Base-by-base conservation (phyloP, 352 stramenopile genomes). In the Albugo laibachii region DNA sequence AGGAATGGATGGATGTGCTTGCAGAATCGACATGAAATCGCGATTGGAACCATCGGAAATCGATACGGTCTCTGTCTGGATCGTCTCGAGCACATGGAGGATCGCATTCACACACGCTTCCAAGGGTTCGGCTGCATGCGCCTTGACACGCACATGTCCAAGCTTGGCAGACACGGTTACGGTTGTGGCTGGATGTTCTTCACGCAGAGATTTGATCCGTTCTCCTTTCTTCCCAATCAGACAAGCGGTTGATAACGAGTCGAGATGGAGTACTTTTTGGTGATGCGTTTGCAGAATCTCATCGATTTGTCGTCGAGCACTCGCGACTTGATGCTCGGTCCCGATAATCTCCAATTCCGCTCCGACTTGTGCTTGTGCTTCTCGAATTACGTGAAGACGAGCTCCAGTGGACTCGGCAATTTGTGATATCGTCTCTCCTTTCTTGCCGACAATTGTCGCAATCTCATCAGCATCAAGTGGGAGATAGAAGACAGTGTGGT, bases 171-270 rank as follows among this genome's bases (percentile, higher is more conserved):
- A 87, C 19, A 70, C 71, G 21, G 83, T 69, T n/a, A 87, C 43
- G 16, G 44, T 80, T 8, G 71, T 72, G 8, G 80, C 68, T 1
- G 69, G 71, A 48, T 83, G 69, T 36, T 57, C 63, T 46, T 64
- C 55, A 19, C 75, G 75, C 48, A 87, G 54, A 13, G 69, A 39
- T 39, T 83, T 83, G 44, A 87, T 87, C 36, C 72, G 69, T 45
- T 87, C 75, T 27, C 75, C 75, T 56, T 87, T 87, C 39, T 80
- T 81, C 10, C 75, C 75, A 18, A 87, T 87, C 45, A 87, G 55
- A 35, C 72, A 83, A 1, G 66, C 66, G 2, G 65, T 71, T 1
- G 75, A 62, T 45, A 87, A 84, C 11, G 71, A 60, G 52, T 87
- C 75, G 6, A 87, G 54, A 41, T 83, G 66, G 47, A 87, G 43